Evolutionary conservation across 352 stramenopile species (phyloP).

Genomic region (Globisporangium rhizosaccharum): DNA sequence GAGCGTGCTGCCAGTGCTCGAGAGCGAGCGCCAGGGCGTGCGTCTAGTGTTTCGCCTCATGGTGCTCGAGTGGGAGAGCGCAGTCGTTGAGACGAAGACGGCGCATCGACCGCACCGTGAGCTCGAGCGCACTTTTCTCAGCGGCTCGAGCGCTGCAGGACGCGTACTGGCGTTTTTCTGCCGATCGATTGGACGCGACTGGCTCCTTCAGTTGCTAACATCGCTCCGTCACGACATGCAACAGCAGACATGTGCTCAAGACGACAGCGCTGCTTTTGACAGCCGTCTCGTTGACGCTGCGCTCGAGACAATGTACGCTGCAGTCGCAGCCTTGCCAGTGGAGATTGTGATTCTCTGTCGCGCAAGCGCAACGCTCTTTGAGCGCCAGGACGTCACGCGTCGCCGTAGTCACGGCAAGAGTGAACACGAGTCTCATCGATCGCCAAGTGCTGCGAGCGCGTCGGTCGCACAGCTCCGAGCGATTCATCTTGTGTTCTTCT

Average conservation of each 20-base stretch:
- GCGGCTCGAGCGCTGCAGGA: conserved; percentile 27
- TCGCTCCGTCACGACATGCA: background rate
- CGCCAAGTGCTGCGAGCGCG: background rate
- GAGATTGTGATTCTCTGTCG: conserved; percentile 59
- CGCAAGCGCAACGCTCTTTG: conserved; percentile 24
- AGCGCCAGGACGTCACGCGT: background rate
- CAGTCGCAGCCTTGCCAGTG: conserved; percentile 25
- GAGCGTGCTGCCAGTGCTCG: conserved; percentile 41
- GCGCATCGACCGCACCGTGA: background rate
- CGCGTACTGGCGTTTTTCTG: conserved; percentile 29
- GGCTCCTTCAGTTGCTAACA: conserved; percentile 19
- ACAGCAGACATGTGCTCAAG: background rate
- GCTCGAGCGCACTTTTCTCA: conserved; percentile 26
- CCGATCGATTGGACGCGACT: conserved; percentile 23
- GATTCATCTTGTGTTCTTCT: conserved; percentile 73
- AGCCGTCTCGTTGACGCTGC: conserved; percentile 12
- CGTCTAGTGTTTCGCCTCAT: conserved; percentile 49
- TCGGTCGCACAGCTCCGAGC: conserved; percentile 12
- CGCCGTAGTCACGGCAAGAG: too few relatives aligned
- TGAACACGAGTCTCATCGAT: background rate
- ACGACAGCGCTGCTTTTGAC: background rate
- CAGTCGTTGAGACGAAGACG: background rate
- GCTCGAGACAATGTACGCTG: conserved; percentile 17
- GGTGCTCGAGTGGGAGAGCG: conserved; percentile 22
- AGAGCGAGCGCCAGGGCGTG: conserved; percentile 39